Percentiles rank a stretch among this genome's conserved stretches.
Conservation (phyloP, 1,284 basidiomycete genomes). For the Schizophyllum commune region DNA sequence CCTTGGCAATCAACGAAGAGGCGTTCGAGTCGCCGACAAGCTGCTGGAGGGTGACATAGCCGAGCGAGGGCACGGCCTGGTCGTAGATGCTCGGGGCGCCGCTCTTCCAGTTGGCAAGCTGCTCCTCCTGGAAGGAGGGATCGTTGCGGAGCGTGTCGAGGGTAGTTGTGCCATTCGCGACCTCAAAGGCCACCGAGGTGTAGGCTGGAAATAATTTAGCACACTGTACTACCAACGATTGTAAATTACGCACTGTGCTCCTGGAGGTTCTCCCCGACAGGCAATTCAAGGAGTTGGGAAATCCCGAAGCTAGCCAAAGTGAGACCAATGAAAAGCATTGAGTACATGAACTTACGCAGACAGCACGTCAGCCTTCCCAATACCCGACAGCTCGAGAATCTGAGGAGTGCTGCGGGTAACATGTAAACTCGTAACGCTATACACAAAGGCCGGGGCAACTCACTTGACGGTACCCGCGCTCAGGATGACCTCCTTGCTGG, state of each 20-base stretch:
- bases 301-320: background rate
- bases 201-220: background rate
- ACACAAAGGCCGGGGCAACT: background rate
- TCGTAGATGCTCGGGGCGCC: background rate
- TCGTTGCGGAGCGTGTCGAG: background rate
- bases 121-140: background rate
- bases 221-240: background rate
- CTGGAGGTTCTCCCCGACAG: background rate
- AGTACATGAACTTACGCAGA: background rate
- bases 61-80: background rate
- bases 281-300: background rate
- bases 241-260: background rate
- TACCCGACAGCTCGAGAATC: slow-evolving; percentile 10
- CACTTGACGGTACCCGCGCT: slow-evolving; percentile 5
- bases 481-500: slow-evolving; percentile 6
- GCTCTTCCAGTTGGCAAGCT: background rate
- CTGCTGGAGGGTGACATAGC: background rate
- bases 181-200: background rate
- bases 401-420: slow-evolving; percentile 8
- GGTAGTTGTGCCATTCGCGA: background rate
- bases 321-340: background rate
- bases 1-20: background rate
- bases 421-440: background rate
- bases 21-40: background rate
- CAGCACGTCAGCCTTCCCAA: slow-evolving; percentile 3